Conservation (phyloP, 495 filamentous ascomycete species). For the Platismatia glauca region DNA sequence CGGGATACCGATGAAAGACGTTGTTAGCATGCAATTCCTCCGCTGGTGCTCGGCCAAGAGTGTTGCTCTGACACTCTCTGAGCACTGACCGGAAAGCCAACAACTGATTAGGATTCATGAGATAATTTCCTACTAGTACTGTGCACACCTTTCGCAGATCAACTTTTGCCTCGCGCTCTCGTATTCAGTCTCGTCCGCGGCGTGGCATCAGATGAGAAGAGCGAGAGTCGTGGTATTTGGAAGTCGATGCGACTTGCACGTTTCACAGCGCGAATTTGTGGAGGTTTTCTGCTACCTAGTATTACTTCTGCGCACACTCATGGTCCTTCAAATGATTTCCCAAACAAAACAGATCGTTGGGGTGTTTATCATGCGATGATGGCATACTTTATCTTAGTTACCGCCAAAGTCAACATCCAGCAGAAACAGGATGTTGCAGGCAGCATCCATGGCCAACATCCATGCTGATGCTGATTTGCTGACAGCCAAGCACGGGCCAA, state of each 20-base stretch:
- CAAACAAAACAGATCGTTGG: not conserved
- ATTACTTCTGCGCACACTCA: not conserved
- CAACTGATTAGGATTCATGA: no score
- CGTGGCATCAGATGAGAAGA: not conserved
- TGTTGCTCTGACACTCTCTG: not conserved
- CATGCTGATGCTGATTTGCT: not conserved
- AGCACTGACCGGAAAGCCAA: not conserved
- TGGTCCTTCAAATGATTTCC: not conserved
- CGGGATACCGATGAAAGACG: not conserved
- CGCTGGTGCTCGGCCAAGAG: not conserved
- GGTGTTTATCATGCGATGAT: not conserved
- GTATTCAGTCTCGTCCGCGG: not conserved
- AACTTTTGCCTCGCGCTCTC: not conserved
- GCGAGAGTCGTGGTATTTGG: not conserved
- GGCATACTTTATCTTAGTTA: not conserved
- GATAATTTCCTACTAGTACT: not conserved
- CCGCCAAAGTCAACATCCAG: not conserved
- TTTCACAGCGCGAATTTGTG: not conserved
- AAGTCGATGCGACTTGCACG: not conserved
- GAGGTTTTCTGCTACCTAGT: no score
- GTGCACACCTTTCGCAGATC: not conserved
- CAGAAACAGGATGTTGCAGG: not conserved
- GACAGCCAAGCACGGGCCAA: not conserved
- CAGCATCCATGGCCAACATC: not conserved
- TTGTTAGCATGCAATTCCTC: not conserved